phyloP scores from a whole-genome alignment of 257 asterid species.

The Misopates orontium region DNA sequence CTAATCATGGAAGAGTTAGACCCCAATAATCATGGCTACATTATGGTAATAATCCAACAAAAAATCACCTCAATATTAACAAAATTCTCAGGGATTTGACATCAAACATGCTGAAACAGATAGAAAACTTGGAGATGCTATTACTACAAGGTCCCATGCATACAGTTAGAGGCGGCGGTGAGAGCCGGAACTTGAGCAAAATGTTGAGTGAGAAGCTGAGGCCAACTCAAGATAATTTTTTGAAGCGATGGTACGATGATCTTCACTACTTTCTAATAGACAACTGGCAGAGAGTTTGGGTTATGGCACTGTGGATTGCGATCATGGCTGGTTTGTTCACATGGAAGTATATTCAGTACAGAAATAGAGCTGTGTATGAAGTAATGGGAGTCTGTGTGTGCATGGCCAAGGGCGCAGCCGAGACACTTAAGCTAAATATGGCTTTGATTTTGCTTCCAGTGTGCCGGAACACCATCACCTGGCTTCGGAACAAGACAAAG shows the following conservation, averaged over 20 bases:
- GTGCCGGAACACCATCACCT: conserved; percentile 79
- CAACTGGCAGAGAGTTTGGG: conserved; percentile 97
- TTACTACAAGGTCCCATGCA: conserved; percentile 79
- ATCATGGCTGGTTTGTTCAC: conserved; percentile 80
- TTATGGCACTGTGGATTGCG: conserved; percentile 79
- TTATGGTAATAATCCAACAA: conserved; percentile 48
- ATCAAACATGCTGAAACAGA: conserved; percentile 36
- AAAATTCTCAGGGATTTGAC: not conserved
- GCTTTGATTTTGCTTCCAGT: conserved; percentile 75
- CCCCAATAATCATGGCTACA: conserved; percentile 62
- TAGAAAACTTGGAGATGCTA: conserved; percentile 80
- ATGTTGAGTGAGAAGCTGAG: conserved; percentile 88
- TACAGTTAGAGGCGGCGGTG: conserved; percentile 56
- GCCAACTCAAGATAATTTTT: conserved; percentile 47
- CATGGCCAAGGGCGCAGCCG: conserved; percentile 85
- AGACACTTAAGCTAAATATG: conserved; percentile 89
- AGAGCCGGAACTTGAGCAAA: conserved; percentile 75
- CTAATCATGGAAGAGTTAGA: conserved; percentile 92
- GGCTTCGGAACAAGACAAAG: conserved; percentile 76
- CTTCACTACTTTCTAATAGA: conserved; percentile 63
- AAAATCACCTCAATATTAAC: not conserved
- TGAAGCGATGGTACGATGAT: conserved; percentile 53
- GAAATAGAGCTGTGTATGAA: conserved; percentile 39
- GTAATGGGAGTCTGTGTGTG: conserved; percentile 84
- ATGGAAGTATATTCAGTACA: conserved; percentile 69